Base-by-base conservation (phyloP, 352 stramenopile species). In the Pythium apleroticum region DNA sequence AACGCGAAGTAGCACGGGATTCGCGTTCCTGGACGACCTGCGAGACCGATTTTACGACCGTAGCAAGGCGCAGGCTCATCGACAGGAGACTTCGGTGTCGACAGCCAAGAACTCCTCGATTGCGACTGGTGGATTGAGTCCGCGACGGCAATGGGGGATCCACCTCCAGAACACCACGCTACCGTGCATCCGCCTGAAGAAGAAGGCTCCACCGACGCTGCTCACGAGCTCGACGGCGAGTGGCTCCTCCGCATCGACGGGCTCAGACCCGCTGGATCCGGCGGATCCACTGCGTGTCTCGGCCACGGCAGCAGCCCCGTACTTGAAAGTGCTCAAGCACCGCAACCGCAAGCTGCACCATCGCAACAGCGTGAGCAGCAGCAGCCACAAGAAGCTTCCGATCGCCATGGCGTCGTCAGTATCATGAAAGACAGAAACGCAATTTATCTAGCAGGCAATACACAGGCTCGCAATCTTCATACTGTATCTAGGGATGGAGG, bases 261-360 rank as follows among this genome's bases (percentile, higher is more conserved):
- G 62, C 27, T 66, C 49, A 41, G 5, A 52, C 43, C 30, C 10
- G 27, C 19, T n/a, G 35, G 46, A 60, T 74, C 14, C 22, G 17
- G 30, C 39, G 4, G 59, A 28, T 24, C 15, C n/a, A 2, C 30
- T 24, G 37, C 22, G 59, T 12, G 46, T 28, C 10, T 66, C 65
- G 6, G 62, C 64, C 27, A 65, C 68, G 0, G 24, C 75, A 20
- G 69, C 80, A 48, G 78, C 80, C 12, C 79, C 82, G 55, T 93
- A 93, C 46, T 70, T 91, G 12, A 86, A 86, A 67, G 80, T 89
- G 55, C 82, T 91, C 65, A 93, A 91, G 74, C 81, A 84, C 53
- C 76, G 85, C 30, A 50, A 50, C 43, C 76, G 65, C 20, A 75
- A 71, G 53, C 52, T 66, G 3, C 57, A 66, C 19, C 65, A 71